Conservation (phyloP, 2,329 filamentous ascomycete species). For the Botrytis fabae region DNA sequence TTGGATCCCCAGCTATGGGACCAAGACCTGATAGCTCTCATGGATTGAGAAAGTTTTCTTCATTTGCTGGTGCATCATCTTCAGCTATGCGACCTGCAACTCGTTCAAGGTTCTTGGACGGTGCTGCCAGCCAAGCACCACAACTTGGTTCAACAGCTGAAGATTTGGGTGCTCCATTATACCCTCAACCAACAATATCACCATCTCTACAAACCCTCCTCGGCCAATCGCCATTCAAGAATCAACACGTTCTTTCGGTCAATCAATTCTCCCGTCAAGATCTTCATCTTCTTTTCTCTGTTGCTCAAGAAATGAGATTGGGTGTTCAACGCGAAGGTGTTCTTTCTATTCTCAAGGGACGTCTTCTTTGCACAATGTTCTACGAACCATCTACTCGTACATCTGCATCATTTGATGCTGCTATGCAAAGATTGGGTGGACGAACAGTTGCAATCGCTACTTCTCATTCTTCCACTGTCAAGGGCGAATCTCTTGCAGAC, state of each 20-base stretch:
- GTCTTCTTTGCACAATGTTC: slow-evolving; percentile 89
- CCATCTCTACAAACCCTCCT: slow-evolving; percentile 72
- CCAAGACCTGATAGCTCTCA: slow-evolving; percentile 43
- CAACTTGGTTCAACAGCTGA: slow-evolving; percentile 44
- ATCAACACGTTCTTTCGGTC: slow-evolving; percentile 87
- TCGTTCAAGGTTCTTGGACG: slow-evolving; percentile 43
- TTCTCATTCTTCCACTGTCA: slow-evolving; percentile 82
- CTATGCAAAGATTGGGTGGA: slow-evolving; percentile 96
- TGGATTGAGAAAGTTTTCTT: slow-evolving; percentile 41
- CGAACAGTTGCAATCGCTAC: slow-evolving; percentile 81
- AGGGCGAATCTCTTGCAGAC: slow-evolving; percentile 92
- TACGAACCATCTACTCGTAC: slow-evolving; percentile 97
- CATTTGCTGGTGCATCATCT: slow-evolving; percentile 36
- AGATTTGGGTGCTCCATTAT: slow-evolving; percentile 49
- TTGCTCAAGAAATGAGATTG: slow-evolving; percentile 96
- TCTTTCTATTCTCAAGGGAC: slow-evolving; percentile 80
- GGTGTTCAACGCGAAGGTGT: slow-evolving; percentile 91
- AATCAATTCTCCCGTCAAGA: slow-evolving; percentile 86
- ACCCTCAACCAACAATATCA: slow-evolving; percentile 53
- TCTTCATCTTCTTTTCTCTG: slow-evolving; percentile 89
- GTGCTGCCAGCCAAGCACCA: slow-evolving; percentile 37
- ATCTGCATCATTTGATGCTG: slow-evolving; percentile 92
- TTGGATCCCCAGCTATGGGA: slow-evolving; percentile 36
- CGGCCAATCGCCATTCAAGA: slow-evolving; percentile 81
- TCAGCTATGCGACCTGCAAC: slow-evolving; percentile 41